Evolutionary conservation across 1,284 basidiomycete genomes (phyloP).

Genomic region (Peniophora sp.): DNA sequence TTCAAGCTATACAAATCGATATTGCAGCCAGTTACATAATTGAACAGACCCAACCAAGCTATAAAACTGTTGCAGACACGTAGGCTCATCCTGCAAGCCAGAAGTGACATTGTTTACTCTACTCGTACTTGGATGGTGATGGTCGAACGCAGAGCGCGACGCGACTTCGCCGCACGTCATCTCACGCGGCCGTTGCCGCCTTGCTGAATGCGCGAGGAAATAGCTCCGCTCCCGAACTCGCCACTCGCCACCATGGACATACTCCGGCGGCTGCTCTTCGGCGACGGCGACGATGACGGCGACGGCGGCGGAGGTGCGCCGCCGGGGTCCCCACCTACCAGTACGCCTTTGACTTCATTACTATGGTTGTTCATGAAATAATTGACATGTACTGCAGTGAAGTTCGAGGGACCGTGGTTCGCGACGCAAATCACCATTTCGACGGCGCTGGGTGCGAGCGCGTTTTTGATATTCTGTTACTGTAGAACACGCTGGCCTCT

Average conservation of each 20-base stretch:
- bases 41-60: too few species aligned
- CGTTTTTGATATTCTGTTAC: slow-evolving; percentile 86
- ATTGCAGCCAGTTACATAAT: too few species aligned
- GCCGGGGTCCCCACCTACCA: slow-evolving; percentile 51
- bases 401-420: slow-evolving; percentile 88
- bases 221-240: too few species aligned
- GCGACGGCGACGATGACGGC: slow-evolving; percentile 10
- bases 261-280: background rate
- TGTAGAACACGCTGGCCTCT: slow-evolving; percentile 83
- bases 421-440: slow-evolving; percentile 85
- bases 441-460: slow-evolving; percentile 65
- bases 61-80: too few species aligned
- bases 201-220: too few species aligned
- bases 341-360: slow-evolving; percentile 23
- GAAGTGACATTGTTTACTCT: too few species aligned
- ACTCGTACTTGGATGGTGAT: too few species aligned
- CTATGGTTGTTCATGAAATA: background rate
- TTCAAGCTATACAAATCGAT: too few species aligned
- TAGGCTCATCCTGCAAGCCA: too few species aligned
- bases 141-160: too few species aligned
- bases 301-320: slow-evolving; percentile 26
- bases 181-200: too few species aligned
- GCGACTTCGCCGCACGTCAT: too few species aligned
- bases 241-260: background rate
- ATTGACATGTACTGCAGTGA: slow-evolving; percentile 29